Conservation (phyloP, 495 filamentous ascomycete genomes). For the Aspergillus ostianus region DNA sequence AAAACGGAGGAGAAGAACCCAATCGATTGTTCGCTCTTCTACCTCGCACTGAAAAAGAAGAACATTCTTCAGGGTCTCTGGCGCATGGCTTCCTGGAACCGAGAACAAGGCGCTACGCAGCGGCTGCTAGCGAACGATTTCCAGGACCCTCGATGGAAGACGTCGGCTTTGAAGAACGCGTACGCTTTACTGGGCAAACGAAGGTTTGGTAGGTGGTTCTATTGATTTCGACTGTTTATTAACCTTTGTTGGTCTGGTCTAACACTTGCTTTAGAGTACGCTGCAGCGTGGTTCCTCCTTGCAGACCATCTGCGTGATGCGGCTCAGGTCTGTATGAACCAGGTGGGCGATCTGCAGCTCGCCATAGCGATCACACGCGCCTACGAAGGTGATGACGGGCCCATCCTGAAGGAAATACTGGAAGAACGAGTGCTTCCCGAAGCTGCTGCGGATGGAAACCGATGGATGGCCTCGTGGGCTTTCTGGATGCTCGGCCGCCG, state of each 20-base stretch:
- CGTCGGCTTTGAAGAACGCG: constrained; percentile 91
- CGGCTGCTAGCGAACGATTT: constrained; percentile 85
- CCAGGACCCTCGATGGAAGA: constrained; percentile 79
- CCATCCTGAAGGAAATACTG: constrained; percentile 69
- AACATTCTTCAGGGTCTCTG: constrained; percentile 87
- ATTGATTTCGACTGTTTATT: not conserved
- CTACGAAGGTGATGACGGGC: constrained; percentile 83
- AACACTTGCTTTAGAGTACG: constrained; percentile 65
- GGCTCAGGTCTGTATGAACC: constrained; percentile 77
- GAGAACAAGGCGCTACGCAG: constrained; percentile 76
- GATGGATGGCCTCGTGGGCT: constrained; percentile 95
- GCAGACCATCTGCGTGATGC: constrained; percentile 84
- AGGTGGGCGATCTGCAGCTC: constrained; percentile 84
- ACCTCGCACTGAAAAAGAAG: constrained; percentile 90
- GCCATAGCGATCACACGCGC: constrained; percentile 86
- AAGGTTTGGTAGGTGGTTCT: constrained; percentile 64
- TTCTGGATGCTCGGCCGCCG: constrained; percentile 86
- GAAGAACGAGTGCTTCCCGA: constrained; percentile 76
- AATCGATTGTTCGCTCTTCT: constrained; percentile 89
- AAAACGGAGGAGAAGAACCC: constrained; percentile 86
- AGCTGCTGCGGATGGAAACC: constrained; percentile 77
- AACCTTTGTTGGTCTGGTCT: constrained; percentile 2
- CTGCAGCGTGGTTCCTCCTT: constrained; percentile 92
- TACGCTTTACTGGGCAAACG: constrained; percentile 93
- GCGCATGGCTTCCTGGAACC: constrained; percentile 91